Conservation (phyloP, 257 asterid genomes). For the Solanum etuberosum region DNA sequence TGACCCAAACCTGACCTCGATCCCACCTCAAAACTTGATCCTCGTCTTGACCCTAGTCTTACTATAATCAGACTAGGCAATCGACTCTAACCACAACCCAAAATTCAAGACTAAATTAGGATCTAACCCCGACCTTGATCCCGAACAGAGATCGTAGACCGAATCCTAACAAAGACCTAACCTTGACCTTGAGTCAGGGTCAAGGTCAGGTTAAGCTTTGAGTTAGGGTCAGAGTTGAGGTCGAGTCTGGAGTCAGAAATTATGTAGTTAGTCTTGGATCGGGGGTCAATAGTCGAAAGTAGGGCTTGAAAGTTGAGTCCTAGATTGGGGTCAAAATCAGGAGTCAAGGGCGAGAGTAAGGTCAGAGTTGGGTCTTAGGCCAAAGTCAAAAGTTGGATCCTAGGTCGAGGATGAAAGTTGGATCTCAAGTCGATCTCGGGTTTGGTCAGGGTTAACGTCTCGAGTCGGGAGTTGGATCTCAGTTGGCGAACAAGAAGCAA, state of each 20-base stretch:
- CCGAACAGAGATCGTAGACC: background rate
- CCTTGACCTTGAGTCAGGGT: background rate
- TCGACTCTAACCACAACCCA: background rate
- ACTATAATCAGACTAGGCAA: background rate
- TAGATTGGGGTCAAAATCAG: background rate
- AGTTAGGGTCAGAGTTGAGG: background rate
- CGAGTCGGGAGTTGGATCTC: background rate
- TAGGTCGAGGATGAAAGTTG: background rate
- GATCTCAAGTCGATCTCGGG: background rate
- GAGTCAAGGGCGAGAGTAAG: background rate
- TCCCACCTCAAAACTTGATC: background rate
- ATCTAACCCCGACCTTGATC: background rate
- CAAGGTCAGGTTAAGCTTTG: background rate
- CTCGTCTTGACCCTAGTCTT: background rate
- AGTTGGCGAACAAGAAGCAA: no score
- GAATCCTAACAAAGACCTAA: background rate
- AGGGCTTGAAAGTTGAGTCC: background rate
- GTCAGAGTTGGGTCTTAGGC: background rate
- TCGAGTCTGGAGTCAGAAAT: background rate
- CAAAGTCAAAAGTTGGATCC: background rate
- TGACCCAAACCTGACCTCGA: background rate
- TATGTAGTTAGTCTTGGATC: background rate
- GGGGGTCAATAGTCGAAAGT: fast-evolving
- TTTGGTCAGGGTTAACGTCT: background rate
- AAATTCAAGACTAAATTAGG: background rate